These are phyloP conservation scores for Yamadazyma dushanensis DNA, from an alignment of 1,139 yeast species.

Conservation along the genomic window DNA sequence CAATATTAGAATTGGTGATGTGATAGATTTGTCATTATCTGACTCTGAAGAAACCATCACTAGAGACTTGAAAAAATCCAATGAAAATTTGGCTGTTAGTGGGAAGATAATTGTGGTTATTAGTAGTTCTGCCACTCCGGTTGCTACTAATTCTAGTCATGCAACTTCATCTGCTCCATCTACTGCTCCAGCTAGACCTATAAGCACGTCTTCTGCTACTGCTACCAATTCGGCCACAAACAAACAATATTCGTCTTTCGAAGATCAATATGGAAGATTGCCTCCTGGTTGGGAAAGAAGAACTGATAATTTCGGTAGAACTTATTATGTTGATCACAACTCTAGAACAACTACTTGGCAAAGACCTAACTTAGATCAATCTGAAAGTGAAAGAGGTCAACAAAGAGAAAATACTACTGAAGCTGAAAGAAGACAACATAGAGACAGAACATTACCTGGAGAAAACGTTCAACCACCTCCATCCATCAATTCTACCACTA, in stretches of 20 bases:
- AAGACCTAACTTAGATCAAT: conserved; percentile 78
- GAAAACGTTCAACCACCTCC: conserved; percentile 46
- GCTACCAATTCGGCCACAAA: conserved; percentile 19
- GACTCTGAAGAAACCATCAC: conserved; percentile 84
- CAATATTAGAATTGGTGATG: conserved; percentile 87
- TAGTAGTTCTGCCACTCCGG: conserved; percentile 34
- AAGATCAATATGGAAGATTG: conserved; percentile 92
- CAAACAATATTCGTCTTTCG: conserved; percentile 86
- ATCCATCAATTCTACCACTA: conserved; percentile 28
- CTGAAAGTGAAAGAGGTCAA: conserved; percentile 65
- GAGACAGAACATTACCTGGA: conserved; percentile 87
- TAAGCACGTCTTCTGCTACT: conserved; percentile 19
- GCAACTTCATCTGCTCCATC: conserved; percentile 6
- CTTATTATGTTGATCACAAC: conserved; percentile 96
- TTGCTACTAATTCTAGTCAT: conserved; percentile 10
- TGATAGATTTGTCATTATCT: conserved; percentile 65
- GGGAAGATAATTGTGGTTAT: conserved; percentile 86
- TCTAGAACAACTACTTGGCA: conserved; percentile 98
- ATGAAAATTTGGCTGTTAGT: conserved; percentile 86
- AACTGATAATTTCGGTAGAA: conserved; percentile 95
- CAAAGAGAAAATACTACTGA: conserved; percentile 67
- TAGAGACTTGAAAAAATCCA: conserved; percentile 86
- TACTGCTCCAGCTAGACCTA: conserved; percentile 10
- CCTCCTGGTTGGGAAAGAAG: conserved; percentile 99
- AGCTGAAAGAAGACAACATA: conserved; percentile 87